These are phyloP conservation scores for Dryadomyces quercivorus DNA, from an alignment of 2,329 filamentous ascomycete species.

Conservation along the genomic window DNA sequence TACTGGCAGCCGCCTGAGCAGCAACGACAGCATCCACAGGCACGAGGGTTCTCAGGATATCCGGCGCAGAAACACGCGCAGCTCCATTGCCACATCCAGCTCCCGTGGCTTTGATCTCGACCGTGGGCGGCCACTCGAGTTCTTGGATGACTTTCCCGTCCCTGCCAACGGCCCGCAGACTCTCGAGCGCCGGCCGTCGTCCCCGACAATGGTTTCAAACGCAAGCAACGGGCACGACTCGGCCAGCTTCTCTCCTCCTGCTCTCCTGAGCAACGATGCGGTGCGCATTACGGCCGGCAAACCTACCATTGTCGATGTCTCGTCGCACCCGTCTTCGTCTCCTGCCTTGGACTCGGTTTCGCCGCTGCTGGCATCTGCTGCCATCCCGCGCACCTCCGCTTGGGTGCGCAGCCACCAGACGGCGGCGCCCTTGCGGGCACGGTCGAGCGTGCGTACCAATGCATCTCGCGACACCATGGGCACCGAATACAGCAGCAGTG, in stretches of 20 bases:
- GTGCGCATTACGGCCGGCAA: background rate
- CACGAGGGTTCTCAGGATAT: background rate
- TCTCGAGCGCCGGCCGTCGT: background rate
- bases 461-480: slow-evolving; percentile 8
- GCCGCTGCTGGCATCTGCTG: background rate
- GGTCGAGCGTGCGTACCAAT: slow-evolving; percentile 1
- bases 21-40: background rate
- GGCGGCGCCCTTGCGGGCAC: background rate
- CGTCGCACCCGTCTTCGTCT: background rate
- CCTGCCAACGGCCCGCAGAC: background rate
- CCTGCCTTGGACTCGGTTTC: background rate
- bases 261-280: background rate
- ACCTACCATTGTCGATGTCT: background rate
- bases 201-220: background rate
- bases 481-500: slow-evolving; percentile 7
- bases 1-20: background rate
- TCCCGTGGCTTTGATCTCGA: background rate
- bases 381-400: slow-evolving; percentile 10
- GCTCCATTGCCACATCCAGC: slow-evolving; percentile 6
- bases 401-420: slow-evolving; percentile 11
- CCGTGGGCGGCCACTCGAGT: background rate
- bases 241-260: background rate
- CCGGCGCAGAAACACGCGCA: slow-evolving; percentile 8
- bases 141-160: background rate
- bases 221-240: background rate